Conservation (phyloP, 2,329 filamentous ascomycete genomes). For the Colletotrichum theobromicola region DNA sequence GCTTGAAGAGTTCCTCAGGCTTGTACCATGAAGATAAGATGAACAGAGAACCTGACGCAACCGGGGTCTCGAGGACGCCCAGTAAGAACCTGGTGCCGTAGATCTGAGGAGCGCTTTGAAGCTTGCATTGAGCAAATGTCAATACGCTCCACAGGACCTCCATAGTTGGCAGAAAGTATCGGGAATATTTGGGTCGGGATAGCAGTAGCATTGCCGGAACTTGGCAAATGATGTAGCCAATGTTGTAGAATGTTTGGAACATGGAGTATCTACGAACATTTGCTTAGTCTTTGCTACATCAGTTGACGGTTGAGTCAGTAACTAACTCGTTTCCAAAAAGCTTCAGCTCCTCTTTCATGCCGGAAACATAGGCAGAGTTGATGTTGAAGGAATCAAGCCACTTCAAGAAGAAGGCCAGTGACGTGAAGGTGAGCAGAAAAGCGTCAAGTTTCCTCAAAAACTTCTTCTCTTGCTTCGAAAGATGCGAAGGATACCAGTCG, state of each 20-base stretch:
- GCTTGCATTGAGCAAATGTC: constrained; percentile 26
- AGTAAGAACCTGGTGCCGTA: constrained; percentile 34
- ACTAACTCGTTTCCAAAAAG: constrained; percentile 36
- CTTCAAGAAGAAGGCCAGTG: constrained; percentile 18
- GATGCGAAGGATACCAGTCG: constrained; percentile 29
- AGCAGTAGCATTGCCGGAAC: constrained; percentile 20
- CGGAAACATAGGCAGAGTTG: constrained; percentile 42
- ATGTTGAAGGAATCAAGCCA: constrained; percentile 41
- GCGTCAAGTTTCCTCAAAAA: constrained; percentile 27
- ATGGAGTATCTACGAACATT: constrained; percentile 5
- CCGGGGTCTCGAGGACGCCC: constrained; percentile 26
- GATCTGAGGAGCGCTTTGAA: constrained; percentile 28
- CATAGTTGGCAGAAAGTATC: constrained; percentile 25
- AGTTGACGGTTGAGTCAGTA: neutral
- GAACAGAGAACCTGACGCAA: constrained; percentile 24
- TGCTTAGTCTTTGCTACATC: neutral
- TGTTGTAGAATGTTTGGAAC: constrained; percentile 20
- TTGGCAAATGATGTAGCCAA: constrained; percentile 22
- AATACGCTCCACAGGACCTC: constrained; percentile 26
- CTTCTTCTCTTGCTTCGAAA: constrained; percentile 20
- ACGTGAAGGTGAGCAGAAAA: constrained; percentile 26
- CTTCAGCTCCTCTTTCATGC: constrained; percentile 40
- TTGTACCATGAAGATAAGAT: constrained; percentile 34
- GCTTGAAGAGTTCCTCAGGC: constrained; percentile 44
- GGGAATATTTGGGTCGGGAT: constrained; percentile 22